A percentile compares a stretch with the other conserved stretches of the same genome.
These are phyloP conservation scores for Solanum hybrid DNA, from an alignment of 305 asterid species.

Conservation along the genomic window DNA sequence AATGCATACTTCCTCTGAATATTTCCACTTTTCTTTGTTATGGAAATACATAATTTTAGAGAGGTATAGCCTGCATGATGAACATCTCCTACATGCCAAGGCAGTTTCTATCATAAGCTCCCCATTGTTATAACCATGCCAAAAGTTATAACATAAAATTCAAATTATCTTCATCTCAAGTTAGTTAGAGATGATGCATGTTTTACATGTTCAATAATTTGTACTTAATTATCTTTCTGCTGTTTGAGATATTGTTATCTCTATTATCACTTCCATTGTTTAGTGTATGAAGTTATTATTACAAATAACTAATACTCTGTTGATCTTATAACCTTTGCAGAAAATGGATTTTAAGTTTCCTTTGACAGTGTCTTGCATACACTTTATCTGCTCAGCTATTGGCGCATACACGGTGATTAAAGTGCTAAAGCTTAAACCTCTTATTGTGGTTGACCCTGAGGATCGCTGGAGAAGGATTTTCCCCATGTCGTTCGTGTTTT, in stretches of 20 bases:
- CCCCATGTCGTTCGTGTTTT: conserved; percentile 83
- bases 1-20: not conserved
- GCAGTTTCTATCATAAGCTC: not conserved
- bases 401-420: conserved; percentile 79
- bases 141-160: not conserved
- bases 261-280: not conserved
- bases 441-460: conserved; percentile 65
- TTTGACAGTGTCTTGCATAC: conserved; percentile 74
- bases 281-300: not conserved
- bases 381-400: conserved; percentile 75
- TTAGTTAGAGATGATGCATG: not conserved
- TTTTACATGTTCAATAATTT: not conserved
- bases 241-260: not conserved
- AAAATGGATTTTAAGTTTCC: conserved; percentile 90
- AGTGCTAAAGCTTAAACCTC: conserved; percentile 83
- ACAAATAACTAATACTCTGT: not conserved
- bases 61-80: not conserved
- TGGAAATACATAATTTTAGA: not conserved
- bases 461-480: conserved; percentile 94
- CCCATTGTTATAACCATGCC: not conserved
- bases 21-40: not conserved
- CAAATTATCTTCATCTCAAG: conserved; percentile 2
- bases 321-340: conserved; percentile 29
- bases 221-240: not conserved
- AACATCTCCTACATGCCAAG: not conserved